Evolutionary conservation across 2,329 filamentous ascomycete species (phyloP), one percentile per base, ranked within the genome.

Genomic region (Diaporthe citriasiana): DNA sequence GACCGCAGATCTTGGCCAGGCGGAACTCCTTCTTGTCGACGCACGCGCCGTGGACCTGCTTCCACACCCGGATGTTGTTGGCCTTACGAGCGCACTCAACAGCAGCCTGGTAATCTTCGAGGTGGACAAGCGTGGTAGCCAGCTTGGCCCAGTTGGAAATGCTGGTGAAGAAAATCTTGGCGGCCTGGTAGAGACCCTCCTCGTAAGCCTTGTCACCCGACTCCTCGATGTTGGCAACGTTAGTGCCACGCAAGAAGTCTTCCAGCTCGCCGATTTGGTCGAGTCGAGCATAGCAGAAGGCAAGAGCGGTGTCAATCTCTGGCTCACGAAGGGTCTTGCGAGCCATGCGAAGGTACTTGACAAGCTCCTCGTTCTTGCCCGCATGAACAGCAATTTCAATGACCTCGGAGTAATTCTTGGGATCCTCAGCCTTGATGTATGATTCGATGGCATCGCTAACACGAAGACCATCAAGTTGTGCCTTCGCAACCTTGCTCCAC

Each of bases 61-160:
- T 97, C 97, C 97, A 99, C 70, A 99, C 97, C 88, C 97, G 98
- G 85, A 98, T 95, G 84, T 95, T 98, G 89, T 98, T 99, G 79
- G 97, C 97, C 87, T 99, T 98, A 83, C 97, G 94, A 35, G 97
- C 97, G 81, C 95, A 98, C 83, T 99, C 97, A 55, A 99, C 97
- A 59, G 97, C 97, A 79, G 95, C 95, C 85, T 99, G 97, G 87
- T 99, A 98, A 79, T 99, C 97, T 77, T 93, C 93, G 9, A 99
- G 91, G 83, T 98, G 95, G n/a, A 99, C 97, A 75, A 98, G 90
- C 15, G 97, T 99, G 15, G 97, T 98, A 19, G 97, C 95, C 79
- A 99, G 92, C 88, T 99, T 99, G 72, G 96, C 96, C 97, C 97
- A 99, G 90, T 99, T 99, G 71, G 97, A 99, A 82, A 99, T 97